Conservation (phyloP, 129 eudicot species). For the Scalesia atractyloides region DNA sequence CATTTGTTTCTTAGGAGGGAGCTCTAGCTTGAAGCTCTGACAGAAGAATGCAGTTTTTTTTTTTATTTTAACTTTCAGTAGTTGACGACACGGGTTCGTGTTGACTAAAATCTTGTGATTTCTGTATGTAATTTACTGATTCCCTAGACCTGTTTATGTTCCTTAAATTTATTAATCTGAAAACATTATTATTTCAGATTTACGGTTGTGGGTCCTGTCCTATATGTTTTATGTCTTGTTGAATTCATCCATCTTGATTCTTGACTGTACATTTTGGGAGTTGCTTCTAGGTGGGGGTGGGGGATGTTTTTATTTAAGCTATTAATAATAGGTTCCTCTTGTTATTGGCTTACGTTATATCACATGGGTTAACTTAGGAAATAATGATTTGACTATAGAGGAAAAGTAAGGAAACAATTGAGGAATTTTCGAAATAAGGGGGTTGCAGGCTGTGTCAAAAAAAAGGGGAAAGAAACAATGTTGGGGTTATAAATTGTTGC, state of each 20-base stretch:
- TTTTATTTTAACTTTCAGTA: slow-evolving; percentile 8
- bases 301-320: too few species aligned
- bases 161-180: slow-evolving; percentile 26
- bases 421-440: too few species aligned
- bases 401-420: too few species aligned
- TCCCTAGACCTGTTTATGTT: slow-evolving; percentile 40
- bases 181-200: slow-evolving; percentile 30
- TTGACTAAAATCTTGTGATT: slow-evolving; percentile 23
- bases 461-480: too few species aligned
- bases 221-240: background rate
- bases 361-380: too few species aligned
- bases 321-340: too few species aligned
- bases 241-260: background rate
- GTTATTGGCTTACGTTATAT: too few species aligned
- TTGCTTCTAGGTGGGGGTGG: too few species aligned
- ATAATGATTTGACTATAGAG: too few species aligned
- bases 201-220: background rate
- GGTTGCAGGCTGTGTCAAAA: too few species aligned
- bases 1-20: slow-evolving; percentile 31
- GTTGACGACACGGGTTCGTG: slow-evolving; percentile 28
- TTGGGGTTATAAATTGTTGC: too few species aligned
- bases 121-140: slow-evolving; percentile 43
- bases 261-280: too few species aligned
- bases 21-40: slow-evolving; percentile 29
- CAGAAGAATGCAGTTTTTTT: slow-evolving; percentile 14